These are phyloP conservation scores for Telopea speciosissima DNA, from an alignment of 177 flowering plant genomes.

Conservation along the genomic window DNA sequence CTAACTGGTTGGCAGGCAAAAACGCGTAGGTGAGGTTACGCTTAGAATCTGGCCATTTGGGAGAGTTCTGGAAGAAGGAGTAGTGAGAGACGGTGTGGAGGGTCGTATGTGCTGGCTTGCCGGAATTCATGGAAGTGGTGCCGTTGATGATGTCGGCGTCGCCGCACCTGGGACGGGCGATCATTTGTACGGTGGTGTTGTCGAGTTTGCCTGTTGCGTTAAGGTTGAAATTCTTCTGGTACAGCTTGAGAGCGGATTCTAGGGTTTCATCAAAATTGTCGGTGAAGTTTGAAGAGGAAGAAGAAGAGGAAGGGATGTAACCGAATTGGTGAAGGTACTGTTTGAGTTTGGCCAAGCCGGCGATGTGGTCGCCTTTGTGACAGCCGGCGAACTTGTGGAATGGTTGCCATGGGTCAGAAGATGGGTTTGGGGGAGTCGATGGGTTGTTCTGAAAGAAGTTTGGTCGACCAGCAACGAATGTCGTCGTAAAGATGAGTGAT, in stretches of 20 bases:
- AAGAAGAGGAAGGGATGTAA: conserved; percentile 27
- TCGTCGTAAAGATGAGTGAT: neutral
- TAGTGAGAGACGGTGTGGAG: conserved; percentile 27
- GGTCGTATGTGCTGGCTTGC: conserved; percentile 7
- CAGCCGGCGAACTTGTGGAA: conserved; percentile 43
- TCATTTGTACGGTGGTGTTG: conserved; percentile 27
- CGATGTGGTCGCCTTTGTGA: conserved; percentile 25
- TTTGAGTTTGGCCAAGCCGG: conserved; percentile 42
- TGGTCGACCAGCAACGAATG: conserved; percentile 17
- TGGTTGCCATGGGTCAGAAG: conserved; percentile 33
- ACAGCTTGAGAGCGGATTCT: conserved; percentile 37
- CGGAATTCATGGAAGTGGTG: conserved; percentile 40
- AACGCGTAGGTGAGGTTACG: conserved; percentile 43
- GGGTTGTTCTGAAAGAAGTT: conserved; percentile 37
- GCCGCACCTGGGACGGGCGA: conserved; percentile 51
- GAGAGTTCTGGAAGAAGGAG: conserved; percentile 29
- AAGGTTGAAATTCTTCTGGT: conserved; percentile 54
- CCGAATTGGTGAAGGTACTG: conserved; percentile 48
- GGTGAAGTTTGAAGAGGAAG: conserved; percentile 31
- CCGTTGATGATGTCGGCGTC: conserved; percentile 53
- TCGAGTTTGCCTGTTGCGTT: conserved; percentile 47
- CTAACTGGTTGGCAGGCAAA: conserved; percentile 21
- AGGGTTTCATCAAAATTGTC: conserved; percentile 48
- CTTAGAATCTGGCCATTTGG: conserved; percentile 28
- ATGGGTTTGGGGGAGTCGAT: too few species aligned